Evolutionary conservation across 2,329 filamentous ascomycete genomes (phyloP).

Genomic region (Fusarium continuum): DNA sequence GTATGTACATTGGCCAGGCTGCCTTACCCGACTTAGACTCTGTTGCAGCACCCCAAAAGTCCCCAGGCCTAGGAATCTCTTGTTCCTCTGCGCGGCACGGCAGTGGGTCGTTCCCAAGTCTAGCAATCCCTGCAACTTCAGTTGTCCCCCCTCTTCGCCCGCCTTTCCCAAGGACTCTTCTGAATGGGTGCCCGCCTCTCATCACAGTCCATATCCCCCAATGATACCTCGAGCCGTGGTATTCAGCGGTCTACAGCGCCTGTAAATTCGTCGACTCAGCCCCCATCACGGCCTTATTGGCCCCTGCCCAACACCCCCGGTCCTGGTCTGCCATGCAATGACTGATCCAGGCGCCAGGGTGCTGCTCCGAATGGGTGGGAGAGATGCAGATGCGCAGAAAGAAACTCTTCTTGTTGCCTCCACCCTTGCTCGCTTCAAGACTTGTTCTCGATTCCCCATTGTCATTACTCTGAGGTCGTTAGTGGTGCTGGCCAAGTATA

Average conservation of each 20-base stretch:
- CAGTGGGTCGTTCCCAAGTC: conserved; percentile 33
- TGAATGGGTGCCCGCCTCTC: conserved; percentile 39
- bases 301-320: conserved; percentile 28
- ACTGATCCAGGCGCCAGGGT: conserved; percentile 36
- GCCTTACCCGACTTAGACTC: conserved; percentile 1
- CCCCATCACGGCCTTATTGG: conserved; percentile 38
- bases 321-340: conserved; percentile 32
- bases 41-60: conserved; percentile 21
- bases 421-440: conserved; percentile 35
- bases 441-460: conserved; percentile 28
- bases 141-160: conserved; percentile 28
- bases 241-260: conserved; percentile 30
- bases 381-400: conserved; percentile 36
- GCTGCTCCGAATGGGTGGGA: conserved; percentile 40
- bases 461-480: conserved; percentile 23
- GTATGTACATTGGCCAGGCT: conserved; percentile 15
- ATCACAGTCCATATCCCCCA: conserved; percentile 37
- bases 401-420: conserved; percentile 33
- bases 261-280: conserved; percentile 28
- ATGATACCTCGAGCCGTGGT: conserved; percentile 35
- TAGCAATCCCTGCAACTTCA: conserved; percentile 30
- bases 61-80: conserved; percentile 20
- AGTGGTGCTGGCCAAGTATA: conserved; percentile 28
- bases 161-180: conserved; percentile 16
- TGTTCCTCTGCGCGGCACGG: conserved; percentile 19